Evolutionary conservation across 1,139 yeast species (phyloP).

Genomic region (Wickerhamiella pararugosa): DNA sequence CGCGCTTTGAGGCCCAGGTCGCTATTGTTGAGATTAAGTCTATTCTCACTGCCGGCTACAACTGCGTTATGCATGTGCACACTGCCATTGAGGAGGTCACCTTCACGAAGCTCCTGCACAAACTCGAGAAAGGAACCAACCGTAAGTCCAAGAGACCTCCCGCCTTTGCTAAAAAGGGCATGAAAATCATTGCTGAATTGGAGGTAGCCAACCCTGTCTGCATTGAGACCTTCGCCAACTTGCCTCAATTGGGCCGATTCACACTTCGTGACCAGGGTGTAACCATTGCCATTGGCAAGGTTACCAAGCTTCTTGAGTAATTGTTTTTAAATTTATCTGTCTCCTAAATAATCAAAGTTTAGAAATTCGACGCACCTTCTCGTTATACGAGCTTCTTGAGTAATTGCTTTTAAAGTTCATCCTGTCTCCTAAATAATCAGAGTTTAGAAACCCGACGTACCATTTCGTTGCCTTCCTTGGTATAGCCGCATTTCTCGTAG

Average conservation of each 20-base stretch:
- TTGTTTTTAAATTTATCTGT: neutral
- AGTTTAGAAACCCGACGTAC: constrained; percentile 6
- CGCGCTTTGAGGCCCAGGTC: constrained; percentile 86
- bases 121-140: constrained; percentile 91
- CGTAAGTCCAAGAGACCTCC: constrained; percentile 94
- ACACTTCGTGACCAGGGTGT: constrained; percentile 97
- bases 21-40: constrained; percentile 94
- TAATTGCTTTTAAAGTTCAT: too few species aligned
- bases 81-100: constrained; percentile 94
- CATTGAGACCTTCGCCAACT: constrained; percentile 80
- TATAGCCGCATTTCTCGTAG: constrained; percentile 72
- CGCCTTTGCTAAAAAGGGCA: constrained; percentile 96
- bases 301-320: constrained; percentile 31
- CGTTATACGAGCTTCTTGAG: too few species aligned
- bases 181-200: constrained; percentile 88
- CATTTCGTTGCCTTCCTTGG: constrained; percentile 56
- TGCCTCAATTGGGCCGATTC: constrained; percentile 94
- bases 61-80: constrained; percentile 98
- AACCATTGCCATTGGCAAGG: constrained; percentile 96
- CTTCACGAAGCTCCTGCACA: constrained; percentile 70
- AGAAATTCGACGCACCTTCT: too few species aligned
- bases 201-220: constrained; percentile 80
- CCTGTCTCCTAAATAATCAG: too few species aligned
- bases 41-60: constrained; percentile 84
- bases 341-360: too few species aligned